These are phyloP conservation scores for Echria macrotheca DNA, from an alignment of 495 filamentous ascomycete species.

Conservation along the genomic window DNA sequence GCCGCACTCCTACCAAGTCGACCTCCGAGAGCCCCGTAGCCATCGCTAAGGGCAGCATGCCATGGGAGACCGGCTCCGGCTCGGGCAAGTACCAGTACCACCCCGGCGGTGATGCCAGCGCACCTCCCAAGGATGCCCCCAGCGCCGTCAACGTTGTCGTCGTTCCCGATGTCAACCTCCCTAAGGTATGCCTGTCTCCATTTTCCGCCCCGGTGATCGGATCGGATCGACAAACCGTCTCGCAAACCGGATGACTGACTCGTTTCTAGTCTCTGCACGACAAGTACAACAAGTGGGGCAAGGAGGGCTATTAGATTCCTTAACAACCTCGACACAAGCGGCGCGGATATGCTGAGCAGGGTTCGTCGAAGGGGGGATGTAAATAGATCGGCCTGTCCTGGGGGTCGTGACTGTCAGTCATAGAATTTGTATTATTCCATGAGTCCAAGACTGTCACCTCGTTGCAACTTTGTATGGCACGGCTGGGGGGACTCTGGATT, in stretches of 20 bases:
- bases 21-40: constrained; percentile 74
- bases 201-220: too few relatives aligned
- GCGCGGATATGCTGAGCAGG: constrained; percentile 2
- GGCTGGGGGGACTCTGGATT: too few relatives aligned
- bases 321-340: background rate
- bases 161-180: constrained; percentile 84
- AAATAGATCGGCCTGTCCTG: constrained; percentile 15
- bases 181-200: constrained; percentile 57
- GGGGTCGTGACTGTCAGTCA: background rate
- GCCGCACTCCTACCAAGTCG: constrained; percentile 77
- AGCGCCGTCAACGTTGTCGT: constrained; percentile 92
- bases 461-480: too few relatives aligned
- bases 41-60: constrained; percentile 71
- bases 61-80: constrained; percentile 69
- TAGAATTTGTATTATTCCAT: constrained; percentile 24
- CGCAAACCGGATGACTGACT: too few relatives aligned
- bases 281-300: constrained; percentile 97
- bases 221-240: too few relatives aligned
- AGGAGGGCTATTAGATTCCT: constrained; percentile 57
- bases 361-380: constrained; percentile 6
- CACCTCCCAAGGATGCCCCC: constrained; percentile 78
- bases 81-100: constrained; percentile 85
- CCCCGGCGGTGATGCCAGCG: constrained; percentile 75
- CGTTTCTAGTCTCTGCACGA: constrained; percentile 75
- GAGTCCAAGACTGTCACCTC: background rate